Evolutionary conservation across 139 green algal genomes (phyloP).

Genomic region (Medakamo hakoo): DNA sequence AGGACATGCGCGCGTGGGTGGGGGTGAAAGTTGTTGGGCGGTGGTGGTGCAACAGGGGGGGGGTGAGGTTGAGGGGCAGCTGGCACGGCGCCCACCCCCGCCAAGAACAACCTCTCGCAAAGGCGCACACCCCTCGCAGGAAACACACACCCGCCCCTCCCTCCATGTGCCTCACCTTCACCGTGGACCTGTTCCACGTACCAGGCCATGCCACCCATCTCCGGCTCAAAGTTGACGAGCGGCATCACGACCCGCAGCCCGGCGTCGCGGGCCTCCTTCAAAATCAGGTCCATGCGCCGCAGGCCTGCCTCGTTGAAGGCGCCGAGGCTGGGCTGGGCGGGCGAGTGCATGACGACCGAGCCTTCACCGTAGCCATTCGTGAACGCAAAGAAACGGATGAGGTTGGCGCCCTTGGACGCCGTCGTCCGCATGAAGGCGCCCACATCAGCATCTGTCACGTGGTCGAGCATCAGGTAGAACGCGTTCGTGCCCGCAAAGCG

Average conservation of each 20-base stretch:
- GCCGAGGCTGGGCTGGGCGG: conserved; percentile 3
- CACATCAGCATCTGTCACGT: neutral
- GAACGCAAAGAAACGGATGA: conserved; percentile 11
- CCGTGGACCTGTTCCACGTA: conserved; percentile 11
- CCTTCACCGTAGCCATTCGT: neutral
- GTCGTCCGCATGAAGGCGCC: neutral
- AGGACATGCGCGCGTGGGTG: too few relatives aligned
- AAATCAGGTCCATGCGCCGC: conserved; percentile 20
- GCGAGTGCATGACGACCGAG: neutral
- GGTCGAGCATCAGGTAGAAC: neutral
- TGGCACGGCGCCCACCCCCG: too few relatives aligned
- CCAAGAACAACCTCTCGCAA: too few relatives aligned
- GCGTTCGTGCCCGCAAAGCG: conserved; percentile 11
- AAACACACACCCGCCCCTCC: too few relatives aligned
- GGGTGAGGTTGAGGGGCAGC: too few relatives aligned
- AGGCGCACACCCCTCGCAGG: too few relatives aligned
- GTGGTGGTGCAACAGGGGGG: too few relatives aligned
- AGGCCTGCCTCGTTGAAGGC: conserved; percentile 27
- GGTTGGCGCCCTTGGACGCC: conserved; percentile 2
- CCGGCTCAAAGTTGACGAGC: conserved; percentile 25
- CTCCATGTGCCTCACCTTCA: neutral
- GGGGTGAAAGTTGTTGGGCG: too few relatives aligned
- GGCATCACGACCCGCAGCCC: conserved; percentile 22
- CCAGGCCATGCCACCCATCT: conserved; percentile 17
- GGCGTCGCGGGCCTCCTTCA: conserved; percentile 21